Base-by-base conservation (phyloP, 2,329 filamentous ascomycete species). In the Mariannaea elegans region DNA sequence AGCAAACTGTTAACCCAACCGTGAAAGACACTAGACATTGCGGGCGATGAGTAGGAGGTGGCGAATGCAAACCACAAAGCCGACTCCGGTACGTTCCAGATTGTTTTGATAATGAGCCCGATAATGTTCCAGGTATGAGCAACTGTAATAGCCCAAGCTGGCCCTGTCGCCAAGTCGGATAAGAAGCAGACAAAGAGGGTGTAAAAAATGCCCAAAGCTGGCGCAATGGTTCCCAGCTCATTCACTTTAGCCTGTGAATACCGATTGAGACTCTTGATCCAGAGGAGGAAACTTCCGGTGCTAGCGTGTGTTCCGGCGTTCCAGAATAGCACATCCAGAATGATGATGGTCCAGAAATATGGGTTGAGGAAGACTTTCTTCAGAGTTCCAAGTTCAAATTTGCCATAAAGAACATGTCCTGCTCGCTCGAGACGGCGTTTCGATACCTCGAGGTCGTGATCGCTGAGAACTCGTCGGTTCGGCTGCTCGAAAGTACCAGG, bases 161-260 rank as follows among this genome's bases (percentile, higher is more conserved):
- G 83, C 0, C 83, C 84, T 4, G 82, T 71, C 2, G 84, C 65
- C 1, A 86, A 74, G 68, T 86, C 85, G 0, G 84, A 84, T 0
- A 78, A 75, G 63, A 88, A 87, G 68, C 81, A 84, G 21, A 85
- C 76, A 36, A 83, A 76, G 0, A 87, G 72, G 0, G 80, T 82
- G 64, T 85, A 87, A 52, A 87, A 81, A 2, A 87, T 87, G 0
- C 84, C 85, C 1, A 88, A 66, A 0, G 78, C 84, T 0, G 84
- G 84, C 0, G 83, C 78, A 7, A 82, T 82, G 3, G 82, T 77
- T 2, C 81, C 82, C 1, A 86, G 73, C 52, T 84, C 76, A 66
- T 86, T 87, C 48, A 87, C 70, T n/a, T 73, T 75, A 1, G 80
- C 73, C 1, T 75, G 74, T 0, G 78, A 76, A 66, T 79, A 87